Conservation (phyloP, 371 early-diverging fungal species). For the Nematocida minor region DNA sequence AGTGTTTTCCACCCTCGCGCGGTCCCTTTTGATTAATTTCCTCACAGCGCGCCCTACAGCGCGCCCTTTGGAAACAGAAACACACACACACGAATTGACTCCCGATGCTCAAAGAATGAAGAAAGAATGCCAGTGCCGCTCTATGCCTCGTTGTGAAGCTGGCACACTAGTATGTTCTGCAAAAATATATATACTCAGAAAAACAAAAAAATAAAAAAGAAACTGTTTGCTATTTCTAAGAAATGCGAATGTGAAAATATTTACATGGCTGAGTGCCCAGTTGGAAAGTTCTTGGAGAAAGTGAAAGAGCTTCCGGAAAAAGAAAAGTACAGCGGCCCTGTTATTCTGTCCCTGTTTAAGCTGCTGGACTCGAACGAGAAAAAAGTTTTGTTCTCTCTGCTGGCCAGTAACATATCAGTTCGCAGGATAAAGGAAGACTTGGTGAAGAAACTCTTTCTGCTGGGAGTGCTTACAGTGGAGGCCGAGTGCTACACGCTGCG, state of each 20-base stretch:
- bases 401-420: not conserved
- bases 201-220: not conserved
- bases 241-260: slow-evolving; percentile 7
- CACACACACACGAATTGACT: slow-evolving; percentile 34
- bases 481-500: slow-evolving; percentile 17
- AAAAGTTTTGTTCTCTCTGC: slow-evolving; percentile 14
- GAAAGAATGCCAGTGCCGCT: slow-evolving; percentile 8
- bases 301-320: not conserved
- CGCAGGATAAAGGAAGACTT: not conserved
- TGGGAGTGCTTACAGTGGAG: not conserved
- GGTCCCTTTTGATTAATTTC: slow-evolving; percentile 41
- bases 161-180: slow-evolving; percentile 1
- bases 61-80: slow-evolving; percentile 38
- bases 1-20: slow-evolving; percentile 55
- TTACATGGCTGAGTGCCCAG: slow-evolving; percentile 17
- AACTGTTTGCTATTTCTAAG: not conserved
- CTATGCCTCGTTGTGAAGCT: slow-evolving; percentile 36
- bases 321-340: not conserved
- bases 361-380: slow-evolving; percentile 32
- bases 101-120: slow-evolving; percentile 34
- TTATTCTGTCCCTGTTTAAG: slow-evolving; percentile 27
- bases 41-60: slow-evolving; percentile 42
- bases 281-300: not conserved
- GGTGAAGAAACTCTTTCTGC: not conserved
- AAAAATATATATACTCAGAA: slow-evolving; percentile 49